Evolutionary conservation across 495 filamentous ascomycete genomes (phyloP).

Genomic region (Lasiosphaeriaceae sp.): DNA sequence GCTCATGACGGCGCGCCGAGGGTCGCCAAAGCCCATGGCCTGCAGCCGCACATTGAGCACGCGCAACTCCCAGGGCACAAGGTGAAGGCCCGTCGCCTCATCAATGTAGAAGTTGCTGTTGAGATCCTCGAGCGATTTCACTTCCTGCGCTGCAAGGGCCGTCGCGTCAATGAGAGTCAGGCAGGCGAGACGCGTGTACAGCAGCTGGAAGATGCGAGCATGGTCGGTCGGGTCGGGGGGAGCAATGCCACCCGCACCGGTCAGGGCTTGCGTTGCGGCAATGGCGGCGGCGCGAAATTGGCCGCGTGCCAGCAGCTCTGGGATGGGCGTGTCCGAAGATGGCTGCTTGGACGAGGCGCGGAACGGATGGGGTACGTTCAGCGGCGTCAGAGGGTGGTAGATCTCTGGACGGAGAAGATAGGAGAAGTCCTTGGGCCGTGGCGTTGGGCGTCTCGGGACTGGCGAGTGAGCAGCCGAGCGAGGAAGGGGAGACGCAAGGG

Average conservation of each 20-base stretch:
- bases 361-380: constrained; percentile 63
- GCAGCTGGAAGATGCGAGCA: constrained; percentile 64
- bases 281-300: constrained; percentile 74
- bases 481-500: constrained; percentile 18
- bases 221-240: constrained; percentile 53
- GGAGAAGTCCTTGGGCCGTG: constrained; percentile 63
- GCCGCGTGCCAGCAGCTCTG: constrained; percentile 51
- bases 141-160: constrained; percentile 77
- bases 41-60: constrained; percentile 78
- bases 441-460: constrained; percentile 17
- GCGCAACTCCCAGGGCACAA: constrained; percentile 85
- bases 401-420: constrained; percentile 74
- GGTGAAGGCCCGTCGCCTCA: constrained; percentile 45
- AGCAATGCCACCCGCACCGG: constrained; percentile 41
- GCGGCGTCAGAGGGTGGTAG: constrained; percentile 72
- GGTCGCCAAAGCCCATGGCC: constrained; percentile 77
- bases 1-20: constrained; percentile 76
- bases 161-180: constrained; percentile 67
- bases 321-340: constrained; percentile 45
- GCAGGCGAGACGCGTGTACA: constrained; percentile 81
- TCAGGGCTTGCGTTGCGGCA: constrained; percentile 63
- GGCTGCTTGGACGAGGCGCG: constrained; percentile 43
- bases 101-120: constrained; percentile 64
- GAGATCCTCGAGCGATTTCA: constrained; percentile 77
- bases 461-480: constrained; percentile 23